Conservation (phyloP, 176 grass and related monocot species). For the Alopecurus myosuroides region DNA sequence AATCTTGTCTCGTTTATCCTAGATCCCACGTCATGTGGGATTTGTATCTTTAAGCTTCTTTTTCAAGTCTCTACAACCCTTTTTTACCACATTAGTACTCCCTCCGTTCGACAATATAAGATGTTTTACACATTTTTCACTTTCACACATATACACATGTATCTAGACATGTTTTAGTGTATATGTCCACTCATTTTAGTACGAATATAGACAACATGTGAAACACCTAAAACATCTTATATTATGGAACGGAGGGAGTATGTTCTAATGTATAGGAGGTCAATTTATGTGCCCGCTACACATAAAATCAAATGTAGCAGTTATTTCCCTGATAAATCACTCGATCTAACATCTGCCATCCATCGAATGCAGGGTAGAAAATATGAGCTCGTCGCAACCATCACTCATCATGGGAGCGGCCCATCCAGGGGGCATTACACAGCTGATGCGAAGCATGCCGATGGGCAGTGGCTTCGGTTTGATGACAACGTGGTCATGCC, state of each 20-base stretch:
- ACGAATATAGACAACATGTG: no score
- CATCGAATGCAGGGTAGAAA: conserved; percentile 50
- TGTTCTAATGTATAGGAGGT: background rate
- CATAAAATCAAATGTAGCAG: background rate
- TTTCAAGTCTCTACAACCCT: background rate
- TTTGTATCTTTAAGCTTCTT: conserved; percentile 4
- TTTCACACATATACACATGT: no score
- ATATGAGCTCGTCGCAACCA: conserved; percentile 84
- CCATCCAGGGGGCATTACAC: conserved; percentile 82
- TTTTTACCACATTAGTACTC: background rate
- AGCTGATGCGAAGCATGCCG: conserved; percentile 56
- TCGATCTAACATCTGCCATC: background rate
- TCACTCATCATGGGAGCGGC: conserved; percentile 79
- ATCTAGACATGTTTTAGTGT: no score
- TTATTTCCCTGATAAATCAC: background rate
- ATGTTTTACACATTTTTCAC: no score
- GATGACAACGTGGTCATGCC: conserved; percentile 53
- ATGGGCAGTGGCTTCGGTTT: conserved; percentile 67
- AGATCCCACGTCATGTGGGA: background rate
- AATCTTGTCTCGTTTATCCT: background rate
- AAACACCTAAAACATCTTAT: no score
- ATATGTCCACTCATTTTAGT: no score
- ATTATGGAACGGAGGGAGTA: no score
- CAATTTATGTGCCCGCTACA: background rate
- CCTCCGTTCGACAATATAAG: no score